Evolutionary conservation across 805 yeast species (phyloP).

Genomic region (Diddensiella santjacobensis): DNA sequence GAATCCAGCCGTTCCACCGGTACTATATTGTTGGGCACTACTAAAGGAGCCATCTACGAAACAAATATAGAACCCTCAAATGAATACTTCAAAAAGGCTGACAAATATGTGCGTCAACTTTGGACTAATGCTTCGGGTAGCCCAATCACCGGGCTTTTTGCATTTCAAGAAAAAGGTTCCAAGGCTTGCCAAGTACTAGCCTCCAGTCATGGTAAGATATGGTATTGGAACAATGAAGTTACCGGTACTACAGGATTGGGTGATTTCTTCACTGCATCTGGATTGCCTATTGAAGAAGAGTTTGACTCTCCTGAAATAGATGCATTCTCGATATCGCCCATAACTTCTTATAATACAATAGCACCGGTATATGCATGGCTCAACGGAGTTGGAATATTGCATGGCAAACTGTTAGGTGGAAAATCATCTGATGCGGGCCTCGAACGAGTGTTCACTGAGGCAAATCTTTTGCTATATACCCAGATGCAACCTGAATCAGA

Average conservation of each 20-base stretch:
- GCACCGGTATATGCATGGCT: constrained; percentile 43
- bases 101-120: constrained; percentile 39
- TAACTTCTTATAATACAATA: neutral
- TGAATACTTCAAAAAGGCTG: constrained; percentile 43
- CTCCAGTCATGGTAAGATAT: constrained; percentile 23
- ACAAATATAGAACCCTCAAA: constrained; percentile 42
- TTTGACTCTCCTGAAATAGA: constrained; percentile 19
- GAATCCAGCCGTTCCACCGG: constrained; percentile 40
- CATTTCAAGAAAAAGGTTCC: constrained; percentile 11
- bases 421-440: constrained; percentile 7
- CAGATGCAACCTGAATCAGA: constrained; percentile 34
- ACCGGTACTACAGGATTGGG: constrained; percentile 26
- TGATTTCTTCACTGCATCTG: constrained; percentile 28
- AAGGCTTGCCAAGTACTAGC: constrained; percentile 19
- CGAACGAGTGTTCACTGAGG: constrained; percentile 32
- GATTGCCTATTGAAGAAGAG: constrained; percentile 21
- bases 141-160: constrained; percentile 25
- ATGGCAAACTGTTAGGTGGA: constrained; percentile 35
- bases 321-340: constrained; percentile 22
- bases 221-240: constrained; percentile 27
- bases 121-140: constrained; percentile 35
- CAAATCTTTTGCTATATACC: constrained; percentile 39
- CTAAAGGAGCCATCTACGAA: constrained; percentile 48
- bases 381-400: constrained; percentile 45
- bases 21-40: constrained; percentile 47